Evolutionary conservation across 768 basidiomycete species (phyloP), one percentile per base, ranked within the genome.

Genomic region (Cystofilobasidium bisporidii): DNA sequence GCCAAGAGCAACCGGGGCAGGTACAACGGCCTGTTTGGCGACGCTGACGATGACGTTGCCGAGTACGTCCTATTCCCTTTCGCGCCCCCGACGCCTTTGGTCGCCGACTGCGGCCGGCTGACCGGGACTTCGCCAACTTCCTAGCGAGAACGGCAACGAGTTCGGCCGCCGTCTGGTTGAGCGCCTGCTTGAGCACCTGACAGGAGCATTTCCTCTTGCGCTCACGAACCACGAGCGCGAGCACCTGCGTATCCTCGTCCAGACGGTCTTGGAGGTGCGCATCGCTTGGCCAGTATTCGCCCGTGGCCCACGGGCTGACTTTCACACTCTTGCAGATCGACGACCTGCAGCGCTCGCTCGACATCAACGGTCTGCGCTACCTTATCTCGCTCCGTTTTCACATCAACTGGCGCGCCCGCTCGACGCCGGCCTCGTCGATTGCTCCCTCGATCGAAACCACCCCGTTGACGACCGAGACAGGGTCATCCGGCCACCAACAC

Each of bases 311-410:
- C 36, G 12, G 36, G 36, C 36, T 36, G 36, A 36, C 36, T 5
- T 36, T 28, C 38, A 24, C 36, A 12, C 53, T 63, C 33, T 20
- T 40, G 0, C 71, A 96, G 91, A 86, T 90, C 41, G 88, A 97
- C 58, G 88, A 91, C 72, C 91, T 93, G 75, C 83, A 85, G 2
- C 84, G 92, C n/a, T 85, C 93, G 0, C 79, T 97, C 30, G 94
- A 99, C 77, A 79, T 88, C 2, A 93, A 92, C 75, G 96, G 94
- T 1, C 80, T 96, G 56, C 86, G 94, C 55, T 99, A 93, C 78
- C 82, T 97, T 40, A 87, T 92, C 65, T 89, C 91, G 18, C 87
- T 98, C 84, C 84, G 91, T 11, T 88, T 89, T 5, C 93, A 92
- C 75, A 88, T 89, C 75, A 90, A 92, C 65, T 80, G 89, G 69